Evolutionary conservation across 2,329 filamentous ascomycete genomes (phyloP), one percentile per base, ranked within the genome.

Genomic region (Chaetoscypha palmicola): DNA sequence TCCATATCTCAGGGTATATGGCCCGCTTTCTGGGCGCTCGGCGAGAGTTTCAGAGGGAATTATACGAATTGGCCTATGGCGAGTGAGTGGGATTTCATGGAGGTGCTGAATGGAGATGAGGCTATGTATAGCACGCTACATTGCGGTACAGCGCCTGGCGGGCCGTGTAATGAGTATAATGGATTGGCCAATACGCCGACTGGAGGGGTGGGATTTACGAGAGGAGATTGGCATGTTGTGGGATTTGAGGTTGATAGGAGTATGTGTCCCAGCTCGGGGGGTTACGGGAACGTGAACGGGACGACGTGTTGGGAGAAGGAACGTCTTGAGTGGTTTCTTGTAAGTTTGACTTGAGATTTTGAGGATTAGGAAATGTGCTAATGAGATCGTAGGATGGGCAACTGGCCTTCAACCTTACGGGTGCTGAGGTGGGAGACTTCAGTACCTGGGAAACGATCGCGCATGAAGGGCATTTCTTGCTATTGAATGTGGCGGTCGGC

Each of bases 11-110:
- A 62, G 37, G 67, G 68, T 14, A 67, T 71, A 53, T 72, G 70
- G 69, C 66, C 65, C 0, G 69, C 68, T 0, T 71, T 72, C 49
- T 72, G 68, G 69, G 57, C 64, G 17, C 62, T 72, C 23, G 69
- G 69, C 4, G 47, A 58, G 7, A 54, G 48, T 1, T 69, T 64
- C 55, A 63, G 68, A 33, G 54, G 54, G 22, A 61, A 66, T 45
- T 65, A 65, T 47, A 54, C 47, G 11, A 63, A 62, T 46, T 72
- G 69, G 70, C 69, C 70, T 0, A 39, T 50, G 4, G 53, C 65
- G 10, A 66, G 66, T 43, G 70, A 72, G 58, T 59, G 71, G 36
- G 70, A 72, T 57, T 61, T 72, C 34, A 51, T 72, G 43, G 70
- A 72, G 56, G 56, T 60, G 5, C 53, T 66, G 43, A 70, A 70